Conservation (phyloP, 2,329 filamentous ascomycete genomes). For the Rhynchosporium graminicola region DNA sequence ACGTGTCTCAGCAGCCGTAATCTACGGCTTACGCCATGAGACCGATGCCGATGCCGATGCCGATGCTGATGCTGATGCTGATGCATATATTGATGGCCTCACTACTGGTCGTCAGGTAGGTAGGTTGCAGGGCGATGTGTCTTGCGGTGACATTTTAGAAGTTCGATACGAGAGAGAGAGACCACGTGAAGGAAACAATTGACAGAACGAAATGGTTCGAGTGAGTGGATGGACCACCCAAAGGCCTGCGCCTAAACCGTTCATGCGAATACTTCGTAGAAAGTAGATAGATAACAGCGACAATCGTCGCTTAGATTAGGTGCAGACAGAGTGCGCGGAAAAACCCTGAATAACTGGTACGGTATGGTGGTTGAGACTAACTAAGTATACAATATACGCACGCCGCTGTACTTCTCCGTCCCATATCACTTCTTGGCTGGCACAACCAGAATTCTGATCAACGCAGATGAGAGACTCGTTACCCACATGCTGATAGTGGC, state of each 20-base stretch:
- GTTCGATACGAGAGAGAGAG: not conserved
- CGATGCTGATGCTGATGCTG: too few species aligned
- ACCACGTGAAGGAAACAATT: not conserved
- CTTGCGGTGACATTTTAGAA: conserved; percentile 10
- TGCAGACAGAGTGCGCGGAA: too few species aligned
- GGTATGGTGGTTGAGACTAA: too few species aligned
- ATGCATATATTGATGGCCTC: conserved; percentile 21
- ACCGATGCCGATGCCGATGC: not conserved
- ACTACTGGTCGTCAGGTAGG: conserved; percentile 19
- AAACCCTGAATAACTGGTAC: too few species aligned
- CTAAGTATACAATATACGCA: too few species aligned
- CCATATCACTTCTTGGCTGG: too few species aligned
- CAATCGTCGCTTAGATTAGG: too few species aligned
- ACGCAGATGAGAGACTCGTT: not conserved
- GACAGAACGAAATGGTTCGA: not conserved
- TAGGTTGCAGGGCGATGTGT: conserved; percentile 13
- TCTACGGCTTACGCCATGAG: conserved; percentile 16
- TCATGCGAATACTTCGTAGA: too few species aligned
- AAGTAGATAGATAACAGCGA: too few species aligned
- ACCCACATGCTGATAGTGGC: too few species aligned
- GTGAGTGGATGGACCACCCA: conserved; percentile 7
- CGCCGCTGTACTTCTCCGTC: too few species aligned
- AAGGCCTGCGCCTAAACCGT: not conserved
- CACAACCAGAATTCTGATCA: not conserved
- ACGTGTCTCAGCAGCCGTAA: conserved; percentile 9